phyloP scores from a whole-genome alignment of 768 basidiomycete species.

The Lactarius hengduanensis region DNA sequence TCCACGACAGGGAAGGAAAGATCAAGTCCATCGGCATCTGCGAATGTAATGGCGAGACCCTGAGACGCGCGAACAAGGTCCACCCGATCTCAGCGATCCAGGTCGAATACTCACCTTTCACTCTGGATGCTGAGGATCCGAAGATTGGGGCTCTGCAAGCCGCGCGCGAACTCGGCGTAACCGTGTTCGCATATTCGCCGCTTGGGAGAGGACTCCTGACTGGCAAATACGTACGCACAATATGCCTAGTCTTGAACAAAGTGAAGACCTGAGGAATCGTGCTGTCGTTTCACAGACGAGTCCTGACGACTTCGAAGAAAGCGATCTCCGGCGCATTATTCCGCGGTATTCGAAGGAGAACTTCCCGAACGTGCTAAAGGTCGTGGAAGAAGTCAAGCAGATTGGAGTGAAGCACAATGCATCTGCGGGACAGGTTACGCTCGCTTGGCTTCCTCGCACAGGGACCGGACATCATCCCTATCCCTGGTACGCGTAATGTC shows the following conservation, averaged over 20 bases:
- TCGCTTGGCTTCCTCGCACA: slow-evolving; percentile 53
- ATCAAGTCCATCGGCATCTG: slow-evolving; percentile 39
- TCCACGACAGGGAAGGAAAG: slow-evolving; percentile 34
- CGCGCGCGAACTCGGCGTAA: slow-evolving; percentile 43
- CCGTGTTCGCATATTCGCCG: slow-evolving; percentile 46
- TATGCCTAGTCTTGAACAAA: neutral
- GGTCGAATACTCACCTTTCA: slow-evolving; percentile 40
- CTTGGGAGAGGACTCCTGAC: slow-evolving; percentile 50
- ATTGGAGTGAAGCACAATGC: slow-evolving; percentile 41
- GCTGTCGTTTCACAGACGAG: slow-evolving; percentile 34
- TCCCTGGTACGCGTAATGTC: slow-evolving; percentile 47
- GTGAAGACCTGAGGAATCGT: neutral
- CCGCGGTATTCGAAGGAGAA: slow-evolving; percentile 44
- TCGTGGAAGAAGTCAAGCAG: slow-evolving; percentile 39
- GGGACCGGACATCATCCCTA: slow-evolving; percentile 46
- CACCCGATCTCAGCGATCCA: slow-evolving; percentile 40
- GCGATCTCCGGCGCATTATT: slow-evolving; percentile 39
- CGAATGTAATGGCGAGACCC: slow-evolving; percentile 36
- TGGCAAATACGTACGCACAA: slow-evolving; percentile 40
- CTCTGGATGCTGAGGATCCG: slow-evolving; percentile 39
- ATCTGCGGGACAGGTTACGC: slow-evolving; percentile 46
- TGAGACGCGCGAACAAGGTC: slow-evolving; percentile 41
- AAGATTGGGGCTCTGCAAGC: slow-evolving; percentile 36
- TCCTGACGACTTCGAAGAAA: slow-evolving; percentile 41
- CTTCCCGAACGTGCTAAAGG: slow-evolving; percentile 45